Evolutionary conservation across 2,329 filamentous ascomycete species (phyloP), one percentile per base, ranked within the genome.

Genomic region (Penicillium palitans): DNA sequence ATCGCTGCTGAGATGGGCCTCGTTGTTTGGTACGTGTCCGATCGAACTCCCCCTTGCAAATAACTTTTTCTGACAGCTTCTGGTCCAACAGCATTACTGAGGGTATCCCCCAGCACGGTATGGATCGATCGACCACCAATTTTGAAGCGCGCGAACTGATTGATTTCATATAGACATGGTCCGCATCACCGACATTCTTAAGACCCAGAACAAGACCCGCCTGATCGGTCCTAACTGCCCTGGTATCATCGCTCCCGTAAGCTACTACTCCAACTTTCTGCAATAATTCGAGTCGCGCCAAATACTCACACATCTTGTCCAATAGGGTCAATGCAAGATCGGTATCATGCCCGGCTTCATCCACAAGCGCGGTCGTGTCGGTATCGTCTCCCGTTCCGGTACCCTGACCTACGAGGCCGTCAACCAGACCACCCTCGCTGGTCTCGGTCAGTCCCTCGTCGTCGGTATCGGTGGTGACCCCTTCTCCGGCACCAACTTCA

Each of bases 271-370:
- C 52, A 40, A 35, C 25, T 10, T 17, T 13, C 44, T 41, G 47
- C 31, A 44, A 29, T 25, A 6, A 25, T n/a, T 46, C 41, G 25
- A 39, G 13, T 41, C 47, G 35, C 19, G 44, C 19, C 40, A 45
- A 40, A 57, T 62, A 12, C 60, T 66, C 29, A 60, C 60, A 47
- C 37, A 35, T 37, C 44, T 45, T 47, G 24, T 84, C 44, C 33
- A 37, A 37, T 70, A 87, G 81, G 95, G 93, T 71, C 93, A 96
- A 87, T 99, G 95, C 87, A 99, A 99, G 84, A 98, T 99, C 75
- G 95, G 95, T 76, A 99, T 99, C 83, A 98, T 99, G 95, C 91
- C 95, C 66, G 95, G 95, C 72, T 97, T 98, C 85, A 98, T 99
- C 83, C 95, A 99, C 88, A 98, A 98, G 87, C 91, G 93, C 79